A percentile compares a stretch with the other conserved stretches of the same genome.
Conservation (phyloP, 2,329 filamentous ascomycete species). For the Colletotrichum ledebouriae region DNA sequence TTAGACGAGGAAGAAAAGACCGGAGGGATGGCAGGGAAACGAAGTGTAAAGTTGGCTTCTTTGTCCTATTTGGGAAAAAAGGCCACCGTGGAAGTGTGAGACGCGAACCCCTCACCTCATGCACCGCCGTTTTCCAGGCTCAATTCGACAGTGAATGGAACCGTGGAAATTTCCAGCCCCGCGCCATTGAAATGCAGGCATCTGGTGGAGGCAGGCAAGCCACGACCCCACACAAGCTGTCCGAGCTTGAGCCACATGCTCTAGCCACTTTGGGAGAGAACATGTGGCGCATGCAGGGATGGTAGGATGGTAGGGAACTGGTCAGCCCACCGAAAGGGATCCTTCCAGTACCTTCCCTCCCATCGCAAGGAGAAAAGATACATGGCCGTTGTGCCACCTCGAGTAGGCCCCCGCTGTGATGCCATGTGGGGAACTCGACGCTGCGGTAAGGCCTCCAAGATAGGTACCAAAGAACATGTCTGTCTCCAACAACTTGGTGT, state of each 20-base stretch:
- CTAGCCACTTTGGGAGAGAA: background rate
- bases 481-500: slow-evolving; percentile 26
- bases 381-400: background rate
- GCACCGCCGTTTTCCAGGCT: slow-evolving; percentile 19
- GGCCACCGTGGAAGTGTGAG: slow-evolving; percentile 59
- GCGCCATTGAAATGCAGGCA: background rate
- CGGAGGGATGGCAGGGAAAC: background rate
- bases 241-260: slow-evolving; percentile 41
- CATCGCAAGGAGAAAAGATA: background rate
- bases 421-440: slow-evolving; percentile 29
- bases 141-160: slow-evolving; percentile 36
- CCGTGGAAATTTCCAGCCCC: slow-evolving; percentile 41
- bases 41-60: slow-evolving; percentile 46
- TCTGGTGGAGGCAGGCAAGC: background rate
- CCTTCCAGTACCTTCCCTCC: slow-evolving; percentile 3
- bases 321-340: too few relatives aligned
- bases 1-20: slow-evolving; percentile 5
- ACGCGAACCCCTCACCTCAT: slow-evolving; percentile 36
- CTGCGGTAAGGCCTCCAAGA: slow-evolving; percentile 27
- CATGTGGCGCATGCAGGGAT: slow-evolving; percentile 14
- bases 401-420: slow-evolving; percentile 26
- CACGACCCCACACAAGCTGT: slow-evolving; percentile 42
- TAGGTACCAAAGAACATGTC: slow-evolving; percentile 30
- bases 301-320: too few relatives aligned
- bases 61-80: slow-evolving; percentile 51